phyloP scores from a whole-genome alignment of 306 rosid species.

The Quercus variabilis region DNA sequence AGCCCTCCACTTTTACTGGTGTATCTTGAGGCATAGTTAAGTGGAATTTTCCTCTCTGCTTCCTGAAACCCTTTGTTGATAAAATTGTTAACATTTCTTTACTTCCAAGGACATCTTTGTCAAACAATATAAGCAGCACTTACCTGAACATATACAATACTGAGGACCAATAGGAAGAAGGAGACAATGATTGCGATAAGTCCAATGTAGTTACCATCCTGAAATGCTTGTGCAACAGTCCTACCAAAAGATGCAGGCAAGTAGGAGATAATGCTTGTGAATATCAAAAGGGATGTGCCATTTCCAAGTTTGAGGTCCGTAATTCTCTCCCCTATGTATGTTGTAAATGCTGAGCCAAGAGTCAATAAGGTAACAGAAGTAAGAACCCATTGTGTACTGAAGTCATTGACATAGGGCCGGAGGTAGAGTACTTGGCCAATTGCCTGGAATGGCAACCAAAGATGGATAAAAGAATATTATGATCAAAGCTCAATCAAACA shows the following conservation, averaged over 20 bases:
- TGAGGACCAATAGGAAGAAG: slow-evolving; percentile 81
- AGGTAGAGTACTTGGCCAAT: slow-evolving; percentile 93
- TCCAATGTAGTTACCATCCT: slow-evolving; percentile 85
- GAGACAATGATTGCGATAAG: slow-evolving; percentile 63
- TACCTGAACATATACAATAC: slow-evolving; percentile 98
- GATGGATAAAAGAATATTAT: slow-evolving; percentile 6
- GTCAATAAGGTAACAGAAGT: slow-evolving; percentile 80
- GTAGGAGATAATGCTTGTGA: slow-evolving; percentile 95
- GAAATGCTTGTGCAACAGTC: slow-evolving; percentile 65
- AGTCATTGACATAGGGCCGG: slow-evolving; percentile 93
- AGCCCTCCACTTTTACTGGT: slow-evolving; percentile 71
- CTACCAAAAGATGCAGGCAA: slow-evolving; percentile 97
- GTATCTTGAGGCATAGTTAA: slow-evolving; percentile 91
- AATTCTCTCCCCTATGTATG: slow-evolving; percentile 83
- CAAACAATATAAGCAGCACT: slow-evolving; percentile 24
- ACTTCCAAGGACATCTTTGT: slow-evolving; percentile 15
- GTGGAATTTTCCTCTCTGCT: slow-evolving; percentile 97
- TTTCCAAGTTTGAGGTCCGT: slow-evolving; percentile 94
- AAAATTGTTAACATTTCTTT: slow-evolving; percentile 23
- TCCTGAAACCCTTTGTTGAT: slow-evolving; percentile 66
- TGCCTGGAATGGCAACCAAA: slow-evolving; percentile 51
- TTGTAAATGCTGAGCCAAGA: slow-evolving; percentile 81
- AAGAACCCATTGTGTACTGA: slow-evolving; percentile 69
- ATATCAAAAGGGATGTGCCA: slow-evolving; percentile 93
- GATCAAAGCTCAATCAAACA: slow-evolving; percentile 8